Evolutionary conservation across 257 asterid genomes (phyloP).

Genomic region (Petrea volubilis): DNA sequence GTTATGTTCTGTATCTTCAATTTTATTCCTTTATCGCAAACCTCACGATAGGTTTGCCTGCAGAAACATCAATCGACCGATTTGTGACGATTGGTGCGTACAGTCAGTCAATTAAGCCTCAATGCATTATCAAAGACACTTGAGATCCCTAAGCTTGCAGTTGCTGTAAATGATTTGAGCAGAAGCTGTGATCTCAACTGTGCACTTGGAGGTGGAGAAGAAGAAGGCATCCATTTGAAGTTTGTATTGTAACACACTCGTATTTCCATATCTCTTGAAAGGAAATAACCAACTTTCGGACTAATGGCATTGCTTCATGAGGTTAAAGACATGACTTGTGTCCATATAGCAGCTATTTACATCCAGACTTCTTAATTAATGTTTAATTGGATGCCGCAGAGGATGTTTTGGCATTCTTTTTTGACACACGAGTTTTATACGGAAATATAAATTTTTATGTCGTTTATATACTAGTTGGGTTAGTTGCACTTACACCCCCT

Average conservation of each 20-base stretch:
- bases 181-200: slow-evolving; percentile 83
- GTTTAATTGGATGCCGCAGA: too few species aligned
- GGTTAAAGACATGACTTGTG: too few species aligned
- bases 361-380: too few species aligned
- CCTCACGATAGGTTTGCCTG: slow-evolving; percentile 54
- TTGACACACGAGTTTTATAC: too few species aligned
- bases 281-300: slow-evolving; percentile 32
- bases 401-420: too few species aligned
- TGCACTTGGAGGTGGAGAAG: slow-evolving; percentile 95
- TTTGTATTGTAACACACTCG: not conserved
- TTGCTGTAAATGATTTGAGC: slow-evolving; percentile 81
- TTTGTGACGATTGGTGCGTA: slow-evolving; percentile 89
- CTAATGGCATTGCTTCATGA: too few species aligned
- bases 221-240: slow-evolving; percentile 69
- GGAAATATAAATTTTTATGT: too few species aligned
- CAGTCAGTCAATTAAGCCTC: slow-evolving; percentile 91
- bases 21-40: not conserved
- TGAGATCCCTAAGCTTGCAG: slow-evolving; percentile 89
- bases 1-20: not conserved
- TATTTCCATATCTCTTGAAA: slow-evolving; percentile 9
- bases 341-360: too few species aligned
- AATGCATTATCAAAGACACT: slow-evolving; percentile 85
- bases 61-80: slow-evolving; percentile 81
- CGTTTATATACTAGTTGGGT: too few species aligned
- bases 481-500: too few species aligned